Evolutionary conservation across 116 monocot genomes (phyloP).

Genomic region (Trichopus zeylanicus): DNA sequence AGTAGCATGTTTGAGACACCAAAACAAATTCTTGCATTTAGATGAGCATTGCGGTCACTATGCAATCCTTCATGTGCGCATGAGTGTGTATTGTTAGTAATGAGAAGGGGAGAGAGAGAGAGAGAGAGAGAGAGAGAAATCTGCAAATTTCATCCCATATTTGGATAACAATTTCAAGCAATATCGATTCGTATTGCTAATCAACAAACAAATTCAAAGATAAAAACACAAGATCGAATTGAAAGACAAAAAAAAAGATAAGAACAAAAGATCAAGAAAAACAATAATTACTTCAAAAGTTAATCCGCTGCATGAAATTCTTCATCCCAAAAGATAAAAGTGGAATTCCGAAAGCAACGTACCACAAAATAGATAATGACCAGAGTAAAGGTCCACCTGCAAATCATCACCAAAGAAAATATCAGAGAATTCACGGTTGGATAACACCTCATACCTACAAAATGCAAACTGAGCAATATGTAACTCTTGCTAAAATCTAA

Average conservation of each 20-base stretch:
- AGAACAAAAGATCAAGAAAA: neutral
- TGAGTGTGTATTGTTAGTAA: too few species aligned
- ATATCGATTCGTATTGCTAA: neutral
- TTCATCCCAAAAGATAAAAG: too few species aligned
- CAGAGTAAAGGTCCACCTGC: slow-evolving; percentile 50
- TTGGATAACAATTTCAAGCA: too few species aligned
- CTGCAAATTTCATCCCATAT: too few species aligned
- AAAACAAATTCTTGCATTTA: neutral
- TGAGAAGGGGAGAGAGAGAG: too few species aligned
- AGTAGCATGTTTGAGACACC: neutral
- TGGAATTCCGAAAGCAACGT: neutral
- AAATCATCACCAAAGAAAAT: slow-evolving; percentile 9
- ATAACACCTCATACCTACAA: neutral
- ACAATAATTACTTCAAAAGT: slow-evolving; percentile 9
- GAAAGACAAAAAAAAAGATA: neutral
- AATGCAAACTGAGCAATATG: neutral
- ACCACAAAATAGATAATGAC: slow-evolving; percentile 42
- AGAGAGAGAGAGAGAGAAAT: too few species aligned
- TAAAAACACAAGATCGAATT: neutral
- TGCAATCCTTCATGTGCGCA: neutral
- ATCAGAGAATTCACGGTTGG: neutral
- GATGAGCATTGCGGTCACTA: neutral
- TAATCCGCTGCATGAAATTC: neutral
- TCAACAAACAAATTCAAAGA: neutral
- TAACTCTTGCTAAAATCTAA: too few species aligned